Conservation (phyloP, 805 yeast species). For the Starmerella riodocensis region DNA sequence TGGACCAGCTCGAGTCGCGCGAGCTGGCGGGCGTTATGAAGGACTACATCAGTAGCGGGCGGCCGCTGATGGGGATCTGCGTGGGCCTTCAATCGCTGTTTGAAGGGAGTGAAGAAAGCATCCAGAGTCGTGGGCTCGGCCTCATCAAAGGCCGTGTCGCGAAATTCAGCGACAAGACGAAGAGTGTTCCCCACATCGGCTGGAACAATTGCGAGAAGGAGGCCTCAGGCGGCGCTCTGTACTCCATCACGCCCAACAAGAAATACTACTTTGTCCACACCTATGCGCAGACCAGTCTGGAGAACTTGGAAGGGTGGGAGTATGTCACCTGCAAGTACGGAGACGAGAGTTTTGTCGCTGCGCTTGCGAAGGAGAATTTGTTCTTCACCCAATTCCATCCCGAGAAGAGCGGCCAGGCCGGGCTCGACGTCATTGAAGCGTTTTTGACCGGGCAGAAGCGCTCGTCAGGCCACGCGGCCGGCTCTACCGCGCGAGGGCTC, state of each 20-base stretch:
- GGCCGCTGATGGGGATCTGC: constrained; percentile 91
- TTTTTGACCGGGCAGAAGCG: constrained; percentile 44
- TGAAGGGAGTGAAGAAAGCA: constrained; percentile 59
- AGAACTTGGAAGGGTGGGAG: constrained; percentile 42
- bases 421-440: constrained; percentile 58
- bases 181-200: constrained; percentile 93
- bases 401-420: constrained; percentile 92
- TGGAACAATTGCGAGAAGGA: constrained; percentile 51
- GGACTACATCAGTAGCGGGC: constrained; percentile 59
- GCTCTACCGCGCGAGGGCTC: constrained; percentile 36
- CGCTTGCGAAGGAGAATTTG: constrained; percentile 59
- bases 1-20: constrained; percentile 48
- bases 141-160: constrained; percentile 39
- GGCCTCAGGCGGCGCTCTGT: constrained; percentile 30
- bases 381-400: constrained; percentile 98
- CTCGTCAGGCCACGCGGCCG: constrained; percentile 13
- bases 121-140: constrained; percentile 48
- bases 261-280: constrained; percentile 94
- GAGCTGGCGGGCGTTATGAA: constrained; percentile 54
- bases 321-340: constrained; percentile 65
- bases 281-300: constrained; percentile 28
- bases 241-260: constrained; percentile 48
- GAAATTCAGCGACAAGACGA: constrained; percentile 48
- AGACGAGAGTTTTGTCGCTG: constrained; percentile 67
- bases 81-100: constrained; percentile 89